Evolutionary conservation across 345 rosid genomes (phyloP).

Genomic region (Crucihimalaya himalaica): DNA sequence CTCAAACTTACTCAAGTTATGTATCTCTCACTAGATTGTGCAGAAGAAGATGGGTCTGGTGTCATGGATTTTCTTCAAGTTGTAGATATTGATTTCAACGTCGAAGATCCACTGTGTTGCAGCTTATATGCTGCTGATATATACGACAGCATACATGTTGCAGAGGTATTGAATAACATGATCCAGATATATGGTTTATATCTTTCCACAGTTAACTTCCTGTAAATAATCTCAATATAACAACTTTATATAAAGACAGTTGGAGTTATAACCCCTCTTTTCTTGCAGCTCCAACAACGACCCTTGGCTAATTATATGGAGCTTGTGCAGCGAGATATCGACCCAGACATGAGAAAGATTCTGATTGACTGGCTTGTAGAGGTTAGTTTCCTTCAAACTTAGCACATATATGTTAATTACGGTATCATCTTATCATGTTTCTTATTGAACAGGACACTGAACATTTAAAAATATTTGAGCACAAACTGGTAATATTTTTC

Average conservation of each 20-base stretch:
- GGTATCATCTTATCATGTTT: conserved; percentile 1
- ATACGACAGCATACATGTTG: conserved; percentile 54
- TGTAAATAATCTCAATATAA: background rate
- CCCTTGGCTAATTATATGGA: conserved; percentile 80
- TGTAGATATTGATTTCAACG: conserved; percentile 71
- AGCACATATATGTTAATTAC: background rate
- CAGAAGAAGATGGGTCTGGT: conserved; percentile 51
- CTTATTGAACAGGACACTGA: background rate
- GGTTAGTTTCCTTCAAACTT: conserved; percentile 48
- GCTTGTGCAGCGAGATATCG: conserved; percentile 67
- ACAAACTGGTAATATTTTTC: background rate
- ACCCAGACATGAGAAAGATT: conserved; percentile 76
- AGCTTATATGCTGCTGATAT: conserved; percentile 77
- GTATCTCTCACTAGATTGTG: conserved; percentile 39
- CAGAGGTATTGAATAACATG: conserved; percentile 63
- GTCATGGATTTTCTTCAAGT: conserved; percentile 40
- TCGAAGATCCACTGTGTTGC: conserved; percentile 71
- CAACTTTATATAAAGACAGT: background rate
- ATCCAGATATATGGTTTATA: conserved; percentile 17
- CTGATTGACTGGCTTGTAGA: conserved; percentile 95
- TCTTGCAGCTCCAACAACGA: conserved; percentile 70
- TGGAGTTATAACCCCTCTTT: conserved; percentile 4
- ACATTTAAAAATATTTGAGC: background rate
- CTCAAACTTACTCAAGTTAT: conserved; percentile 3
- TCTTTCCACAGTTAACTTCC: conserved; percentile 8